Conservation (phyloP, 345 rosid genomes). For the Excoecaria cochinchinensis region DNA sequence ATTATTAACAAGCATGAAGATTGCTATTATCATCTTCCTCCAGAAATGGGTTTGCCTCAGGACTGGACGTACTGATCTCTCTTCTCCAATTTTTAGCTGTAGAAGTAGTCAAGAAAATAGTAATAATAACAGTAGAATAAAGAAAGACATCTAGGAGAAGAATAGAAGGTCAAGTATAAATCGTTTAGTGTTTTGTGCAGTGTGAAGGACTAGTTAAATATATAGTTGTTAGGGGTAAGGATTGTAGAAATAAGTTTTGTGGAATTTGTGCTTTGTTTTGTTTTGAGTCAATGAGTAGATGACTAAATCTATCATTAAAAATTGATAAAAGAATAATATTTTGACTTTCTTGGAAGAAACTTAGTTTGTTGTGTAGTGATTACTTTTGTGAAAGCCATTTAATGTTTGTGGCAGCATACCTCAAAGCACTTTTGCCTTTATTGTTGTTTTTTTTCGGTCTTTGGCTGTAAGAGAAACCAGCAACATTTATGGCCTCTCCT, state of each 20-base stretch:
- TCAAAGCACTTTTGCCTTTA: constrained; percentile 17
- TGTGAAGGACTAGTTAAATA: not conserved
- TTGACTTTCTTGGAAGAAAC: not conserved
- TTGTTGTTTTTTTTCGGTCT: not conserved
- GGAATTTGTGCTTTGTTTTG: not conserved
- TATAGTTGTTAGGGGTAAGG: not conserved
- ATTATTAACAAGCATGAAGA: constrained; percentile 25
- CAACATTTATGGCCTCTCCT: not conserved
- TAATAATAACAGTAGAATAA: not conserved
- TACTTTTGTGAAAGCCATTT: not conserved
- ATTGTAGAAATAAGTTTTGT: not conserved
- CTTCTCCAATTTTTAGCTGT: not conserved
- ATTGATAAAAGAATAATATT: not conserved
- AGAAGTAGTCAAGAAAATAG: not conserved
- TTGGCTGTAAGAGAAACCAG: not conserved
- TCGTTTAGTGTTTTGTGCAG: constrained; percentile 16
- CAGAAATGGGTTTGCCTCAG: constrained; percentile 39
- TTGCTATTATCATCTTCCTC: constrained; percentile 39
- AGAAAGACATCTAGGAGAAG: not conserved
- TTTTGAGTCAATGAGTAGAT: not conserved
- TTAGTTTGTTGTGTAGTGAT: not conserved
- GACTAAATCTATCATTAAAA: not conserved
- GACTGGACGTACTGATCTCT: constrained; percentile 36
- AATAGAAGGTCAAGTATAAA: not conserved
- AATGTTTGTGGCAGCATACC: constrained; percentile 12